A percentile compares a stretch with the other conserved stretches of the same genome.
Evolutionary conservation across 1,284 basidiomycete genomes (phyloP).

Genomic region (Cryptococcus amylolentus): DNA sequence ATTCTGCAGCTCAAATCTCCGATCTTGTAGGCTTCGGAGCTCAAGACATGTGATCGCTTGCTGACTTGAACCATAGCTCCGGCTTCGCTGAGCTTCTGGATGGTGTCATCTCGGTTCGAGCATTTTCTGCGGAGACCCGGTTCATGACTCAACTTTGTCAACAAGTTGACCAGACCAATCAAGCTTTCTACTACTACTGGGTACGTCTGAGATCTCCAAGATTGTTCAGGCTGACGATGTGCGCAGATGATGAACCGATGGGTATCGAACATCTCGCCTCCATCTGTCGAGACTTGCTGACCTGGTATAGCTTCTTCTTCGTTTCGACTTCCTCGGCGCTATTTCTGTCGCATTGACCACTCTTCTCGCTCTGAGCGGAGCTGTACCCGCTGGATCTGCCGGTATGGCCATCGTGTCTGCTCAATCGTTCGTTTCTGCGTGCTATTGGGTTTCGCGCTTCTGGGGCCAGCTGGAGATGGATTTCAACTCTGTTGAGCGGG

Average conservation of each 20-base stretch:
- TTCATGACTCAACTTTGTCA: conserved; percentile 68
- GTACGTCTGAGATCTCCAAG: conserved; percentile 15
- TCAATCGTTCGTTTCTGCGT: conserved; percentile 45
- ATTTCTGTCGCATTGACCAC: conserved; percentile 71
- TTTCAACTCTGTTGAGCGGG: conserved; percentile 79
- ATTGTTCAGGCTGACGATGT: background rate
- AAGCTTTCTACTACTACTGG: conserved; percentile 50
- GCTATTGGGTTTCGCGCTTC: conserved; percentile 50
- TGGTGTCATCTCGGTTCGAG: conserved; percentile 79
- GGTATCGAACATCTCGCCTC: conserved; percentile 46
- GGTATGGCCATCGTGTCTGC: conserved; percentile 74
- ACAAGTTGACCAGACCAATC: conserved; percentile 64
- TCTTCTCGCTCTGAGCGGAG: conserved; percentile 67
- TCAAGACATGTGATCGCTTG: conserved; percentile 40
- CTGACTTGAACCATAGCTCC: conserved; percentile 34
- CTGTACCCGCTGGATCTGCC: conserved; percentile 68
- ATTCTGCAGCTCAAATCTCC: conserved; percentile 31
- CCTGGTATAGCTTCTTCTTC: conserved; percentile 51
- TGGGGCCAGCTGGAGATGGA: conserved; percentile 50
- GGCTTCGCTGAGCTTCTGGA: conserved; percentile 73
- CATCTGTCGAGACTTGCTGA: background rate
- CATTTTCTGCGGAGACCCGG: conserved; percentile 75
- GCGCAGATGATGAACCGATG: conserved; percentile 69
- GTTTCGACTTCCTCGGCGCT: conserved; percentile 73
- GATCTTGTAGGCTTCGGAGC: conserved; percentile 46